Evolutionary conservation across 2,329 filamentous ascomycete genomes (phyloP).

Genomic region (Hysterium pulicare): DNA sequence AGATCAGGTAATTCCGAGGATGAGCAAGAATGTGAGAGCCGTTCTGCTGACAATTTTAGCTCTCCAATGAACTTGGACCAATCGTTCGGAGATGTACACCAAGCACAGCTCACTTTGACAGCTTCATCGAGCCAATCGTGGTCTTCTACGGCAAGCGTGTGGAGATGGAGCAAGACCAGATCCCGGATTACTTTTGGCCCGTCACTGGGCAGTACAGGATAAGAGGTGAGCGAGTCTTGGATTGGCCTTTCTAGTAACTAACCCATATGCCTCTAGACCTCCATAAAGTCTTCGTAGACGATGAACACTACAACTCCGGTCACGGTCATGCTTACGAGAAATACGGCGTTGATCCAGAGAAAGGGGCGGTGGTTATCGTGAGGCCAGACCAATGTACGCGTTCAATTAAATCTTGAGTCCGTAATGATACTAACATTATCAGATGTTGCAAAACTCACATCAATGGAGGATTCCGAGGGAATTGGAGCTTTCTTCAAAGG

Average conservation of each 20-base stretch:
- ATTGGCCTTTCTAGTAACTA: not conserved
- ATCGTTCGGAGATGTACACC: conserved; percentile 43
- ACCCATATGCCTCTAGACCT: conserved; percentile 41
- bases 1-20: conserved; percentile 35
- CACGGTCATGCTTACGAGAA: conserved; percentile 57
- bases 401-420: conserved; percentile 2
- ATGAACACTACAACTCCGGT: conserved; percentile 53
- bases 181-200: conserved; percentile 57
- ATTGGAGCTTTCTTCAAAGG: conserved; percentile 22
- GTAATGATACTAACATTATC: conserved; percentile 9
- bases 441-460: conserved; percentile 30
- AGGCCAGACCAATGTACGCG: conserved; percentile 60
- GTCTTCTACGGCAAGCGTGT: conserved; percentile 50
- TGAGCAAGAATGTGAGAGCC: not conserved
- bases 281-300: conserved; percentile 60
- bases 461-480: conserved; percentile 17
- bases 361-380: conserved; percentile 48
- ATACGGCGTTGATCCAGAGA: conserved; percentile 48
- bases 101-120: conserved; percentile 45
- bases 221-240: conserved; percentile 42
- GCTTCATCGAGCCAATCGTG: conserved; percentile 56
- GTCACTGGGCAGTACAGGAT: conserved; percentile 54
- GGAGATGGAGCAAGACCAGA: conserved; percentile 50
- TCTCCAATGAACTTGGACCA: conserved; percentile 15
- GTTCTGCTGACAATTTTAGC: conserved; percentile 10